Base-by-base conservation (phyloP, 768 basidiomycete species). In the Clitopilus hobsonii region DNA sequence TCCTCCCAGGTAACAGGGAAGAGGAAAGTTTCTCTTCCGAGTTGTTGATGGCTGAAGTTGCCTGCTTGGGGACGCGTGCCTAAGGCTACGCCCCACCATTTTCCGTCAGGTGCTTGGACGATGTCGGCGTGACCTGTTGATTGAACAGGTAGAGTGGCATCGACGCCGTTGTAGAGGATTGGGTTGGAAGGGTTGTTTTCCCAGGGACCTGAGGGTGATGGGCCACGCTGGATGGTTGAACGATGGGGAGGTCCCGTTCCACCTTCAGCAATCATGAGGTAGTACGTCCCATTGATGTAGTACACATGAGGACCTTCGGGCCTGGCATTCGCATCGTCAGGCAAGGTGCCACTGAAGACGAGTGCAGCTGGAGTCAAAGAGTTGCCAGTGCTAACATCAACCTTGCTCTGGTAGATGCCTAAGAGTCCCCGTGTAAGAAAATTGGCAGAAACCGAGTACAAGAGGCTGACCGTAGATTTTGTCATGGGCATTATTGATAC, bases 301-400 rank as follows among this genome's bases (percentile, higher is more conserved):
- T 75, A 74, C 13, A 75, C 52, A 57, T 75, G 74, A 32, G 74
- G 74, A 27, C 74, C 74, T 59, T 75, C 74, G 5, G 74, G 74
- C 5, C 73, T 64, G n/a, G 71, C 67, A 36, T 58, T 59, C 1
- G 71, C 64, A 32, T 71, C 69, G 36, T 71, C 61, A 7, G 70
- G 69, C 22, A 75, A 65, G 14, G 70, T 73, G 8, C 74, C 74
- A 2, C 58, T 60, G 59, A 72, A 75, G 50, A 75, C 74, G 38
- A 66, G 58, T 52, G 67, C 54, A 2, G 72, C 70, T 1, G 67
- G 67, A 5, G 73, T 74, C 24, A 73, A 60, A 2, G 73, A 71
- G 45, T 64, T 63, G 3, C 74, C 74, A 0, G 73, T 74, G 5
- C 53, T 23, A 20, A 74, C 58, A 60, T 73, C 70, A 38, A 75